Evolutionary conservation across 192 early-diverging fungal genomes (phyloP), one percentile per base, ranked within the genome.

Genomic region (Coemansia sp.): DNA sequence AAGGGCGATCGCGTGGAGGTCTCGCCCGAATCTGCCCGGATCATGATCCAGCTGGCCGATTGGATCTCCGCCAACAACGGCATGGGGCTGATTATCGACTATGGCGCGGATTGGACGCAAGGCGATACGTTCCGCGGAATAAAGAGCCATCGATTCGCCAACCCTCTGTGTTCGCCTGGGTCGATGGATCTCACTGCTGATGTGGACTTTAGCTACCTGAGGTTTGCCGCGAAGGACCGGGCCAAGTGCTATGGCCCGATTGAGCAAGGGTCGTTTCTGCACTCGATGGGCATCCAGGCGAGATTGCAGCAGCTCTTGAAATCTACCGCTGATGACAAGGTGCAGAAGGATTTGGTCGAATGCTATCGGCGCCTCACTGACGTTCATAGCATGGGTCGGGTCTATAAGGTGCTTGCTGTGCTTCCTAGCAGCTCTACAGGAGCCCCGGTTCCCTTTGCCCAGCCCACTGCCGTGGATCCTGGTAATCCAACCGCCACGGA

Each of bases 91-190:
- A 73, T 92, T 25, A 83, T 96, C 45, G 97, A 99, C 84, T 99
- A 99, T 68, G 97, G 97, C 12, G 82, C 88, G 56, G 89, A 95
- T 68, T 75, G 87, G 65, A 73, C 87, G 0, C 86, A 88, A 64
- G 85, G 88, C 6, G 89, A 95, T 62, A 93, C 90, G 45, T 81
- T 97, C 48, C 83, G 95, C 84, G 97, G 90, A 6, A 93, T 99
- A 55, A 85, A 80, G 57, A 83, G 85, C 38, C 97, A 99, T 80
- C 83, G 87, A 64, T 93, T 95, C 69, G 83, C 86, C 4, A 79
- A 91, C 70, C 84, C 89, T 2, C 83, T 99, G n/a, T 88, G 84
- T 33, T 63, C 75, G 10, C 95, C 95, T 7, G 95, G 97, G 5
- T 85, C 86, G 2, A 85, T 88, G 34, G 97, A 99, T 85, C 77